Evolutionary conservation across 176 grass and related monocot species (phyloP).

Genomic region (Echinochloa phyllopogon): DNA sequence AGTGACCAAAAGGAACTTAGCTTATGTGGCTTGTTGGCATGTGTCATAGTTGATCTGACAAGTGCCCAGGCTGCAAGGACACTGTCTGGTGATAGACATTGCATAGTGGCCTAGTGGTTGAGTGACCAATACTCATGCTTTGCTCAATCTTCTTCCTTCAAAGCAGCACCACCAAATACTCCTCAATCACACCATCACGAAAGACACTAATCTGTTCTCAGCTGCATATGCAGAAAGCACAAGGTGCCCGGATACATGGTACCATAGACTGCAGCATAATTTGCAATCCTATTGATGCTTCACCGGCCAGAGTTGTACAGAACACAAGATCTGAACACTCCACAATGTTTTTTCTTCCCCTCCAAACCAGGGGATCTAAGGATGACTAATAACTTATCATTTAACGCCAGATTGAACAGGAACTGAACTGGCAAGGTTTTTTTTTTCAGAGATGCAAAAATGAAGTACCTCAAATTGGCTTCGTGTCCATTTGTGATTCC

Average conservation of each 20-base stretch:
- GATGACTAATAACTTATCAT: conserved; percentile 27
- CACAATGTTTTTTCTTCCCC: conserved; percentile 81
- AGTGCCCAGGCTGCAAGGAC: too few relatives aligned
- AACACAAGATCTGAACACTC: conserved; percentile 54
- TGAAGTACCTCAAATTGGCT: conserved; percentile 45
- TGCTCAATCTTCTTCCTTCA: conserved; percentile 58
- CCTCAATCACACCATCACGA: conserved; percentile 42
- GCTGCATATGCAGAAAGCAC: conserved; percentile 80
- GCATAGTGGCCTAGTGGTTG: conserved; percentile 78
- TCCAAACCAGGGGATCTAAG: conserved; percentile 40
- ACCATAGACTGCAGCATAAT: conserved; percentile 75
- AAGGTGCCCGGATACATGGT: conserved; percentile 57
- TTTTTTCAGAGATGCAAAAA: not conserved
- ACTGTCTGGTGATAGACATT: conserved; percentile 82
- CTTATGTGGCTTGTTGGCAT: conserved; percentile 69
- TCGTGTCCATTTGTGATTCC: conserved; percentile 57
- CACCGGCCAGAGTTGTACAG: conserved; percentile 48
- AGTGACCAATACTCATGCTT: conserved; percentile 67
- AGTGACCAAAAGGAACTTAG: conserved; percentile 74
- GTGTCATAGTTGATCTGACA: conserved; percentile 62
- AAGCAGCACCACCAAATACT: conserved; percentile 36
- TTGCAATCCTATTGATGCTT: conserved; percentile 64
- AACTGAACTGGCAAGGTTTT: conserved; percentile 21
- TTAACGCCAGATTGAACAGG: conserved; percentile 10
- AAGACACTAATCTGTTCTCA: conserved; percentile 69